Percentiles rank a stretch among this genome's conserved stretches.
Conservation (phyloP, 306 rosid species). For the Benincasa hispida region DNA sequence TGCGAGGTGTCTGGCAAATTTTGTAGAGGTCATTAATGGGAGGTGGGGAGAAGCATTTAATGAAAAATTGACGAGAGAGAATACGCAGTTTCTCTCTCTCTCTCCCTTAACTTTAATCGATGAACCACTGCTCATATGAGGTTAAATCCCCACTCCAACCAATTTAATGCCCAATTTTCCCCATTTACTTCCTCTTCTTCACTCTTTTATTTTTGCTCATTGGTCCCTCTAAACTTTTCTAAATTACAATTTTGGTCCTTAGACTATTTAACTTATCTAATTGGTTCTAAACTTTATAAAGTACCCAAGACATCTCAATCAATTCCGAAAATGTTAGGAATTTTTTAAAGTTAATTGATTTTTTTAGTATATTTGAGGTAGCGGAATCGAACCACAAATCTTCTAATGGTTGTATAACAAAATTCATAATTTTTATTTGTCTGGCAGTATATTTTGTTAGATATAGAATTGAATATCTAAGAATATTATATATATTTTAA, state of each 20-base stretch:
- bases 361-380: too few relatives aligned
- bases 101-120: conserved; percentile 1
- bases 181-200: background rate
- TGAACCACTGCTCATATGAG: background rate
- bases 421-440: too few relatives aligned
- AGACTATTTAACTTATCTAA: too few relatives aligned
- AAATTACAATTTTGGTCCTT: background rate
- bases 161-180: background rate
- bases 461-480: too few relatives aligned
- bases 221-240: background rate
- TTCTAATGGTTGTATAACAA: too few relatives aligned
- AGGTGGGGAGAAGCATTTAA: conserved; percentile 18
- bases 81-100: background rate
- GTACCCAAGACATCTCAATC: too few relatives aligned
- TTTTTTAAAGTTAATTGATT: too few relatives aligned
- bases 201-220: background rate
- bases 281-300: too few relatives aligned
- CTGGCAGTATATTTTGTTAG: too few relatives aligned
- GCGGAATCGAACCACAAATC: too few relatives aligned
- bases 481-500: too few relatives aligned
- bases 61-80: conserved; percentile 23
- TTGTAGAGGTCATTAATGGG: conserved; percentile 18
- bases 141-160: background rate
- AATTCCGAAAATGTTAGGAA: too few relatives aligned
- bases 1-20: conserved; percentile 23